Conservation (phyloP, 352 stramenopile species). For the Aphanomyces stellatus region DNA sequence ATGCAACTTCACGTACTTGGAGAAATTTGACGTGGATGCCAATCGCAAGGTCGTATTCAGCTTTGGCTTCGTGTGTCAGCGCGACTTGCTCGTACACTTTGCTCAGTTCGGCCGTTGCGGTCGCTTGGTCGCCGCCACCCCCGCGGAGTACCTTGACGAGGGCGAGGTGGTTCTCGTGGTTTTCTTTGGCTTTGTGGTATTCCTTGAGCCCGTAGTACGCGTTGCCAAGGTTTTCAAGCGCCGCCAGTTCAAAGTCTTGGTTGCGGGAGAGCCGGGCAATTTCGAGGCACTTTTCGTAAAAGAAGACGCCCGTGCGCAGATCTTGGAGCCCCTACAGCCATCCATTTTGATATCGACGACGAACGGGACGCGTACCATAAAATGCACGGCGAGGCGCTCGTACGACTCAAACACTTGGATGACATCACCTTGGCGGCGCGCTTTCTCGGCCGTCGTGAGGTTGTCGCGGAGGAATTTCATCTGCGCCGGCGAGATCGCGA, state of each 20-base stretch:
- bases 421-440: conserved; percentile 82
- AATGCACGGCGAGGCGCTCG: conserved; percentile 69
- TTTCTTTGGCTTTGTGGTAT: conserved; percentile 56
- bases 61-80: conserved; percentile 30
- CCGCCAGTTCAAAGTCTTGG: conserved; percentile 73
- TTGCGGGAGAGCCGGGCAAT: conserved; percentile 83
- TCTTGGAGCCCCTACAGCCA: conserved; percentile 39
- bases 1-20: conserved; percentile 25
- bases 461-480: conserved; percentile 86
- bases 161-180: conserved; percentile 71
- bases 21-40: conserved; percentile 68
- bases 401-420: conserved; percentile 76
- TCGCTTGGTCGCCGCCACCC: conserved; percentile 53
- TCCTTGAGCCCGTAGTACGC: conserved; percentile 73
- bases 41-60: conserved; percentile 40
- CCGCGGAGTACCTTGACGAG: conserved; percentile 59
- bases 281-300: conserved; percentile 91
- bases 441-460: conserved; percentile 78
- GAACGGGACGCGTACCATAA: conserved; percentile 31
- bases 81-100: conserved; percentile 72
- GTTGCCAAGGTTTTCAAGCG: conserved; percentile 73
- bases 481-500: conserved; percentile 30
- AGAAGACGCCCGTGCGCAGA: conserved; percentile 86
- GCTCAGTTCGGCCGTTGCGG: conserved; percentile 43
- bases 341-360: conserved; percentile 8